Base-by-base conservation (phyloP, 805 yeast species). In the Teunomyces atbi region DNA sequence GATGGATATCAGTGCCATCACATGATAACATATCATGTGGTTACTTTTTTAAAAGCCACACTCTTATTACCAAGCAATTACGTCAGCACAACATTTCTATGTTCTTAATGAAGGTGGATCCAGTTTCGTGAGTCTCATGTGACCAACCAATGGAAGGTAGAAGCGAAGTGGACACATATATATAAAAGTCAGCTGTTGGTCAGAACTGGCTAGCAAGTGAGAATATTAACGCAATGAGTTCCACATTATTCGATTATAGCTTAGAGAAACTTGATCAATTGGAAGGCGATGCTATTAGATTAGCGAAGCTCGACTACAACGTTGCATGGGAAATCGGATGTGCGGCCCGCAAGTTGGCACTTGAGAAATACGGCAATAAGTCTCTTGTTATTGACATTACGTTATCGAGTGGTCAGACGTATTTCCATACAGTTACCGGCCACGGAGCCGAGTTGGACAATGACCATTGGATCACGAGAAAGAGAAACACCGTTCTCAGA, bases 391-490 rank as follows among this genome's bases (percentile, higher is more conserved):
- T 81, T 46, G 81, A 80, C 47, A 69, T 81, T 49, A 59, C 79
- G 11, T 60, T 75, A 5, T 51, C 72, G 4, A 61, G 66, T 19
- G 81, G 81, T 3, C 79, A 74, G 35, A 66, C 67, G 12, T 55
- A 79, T 28, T 80, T 77, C 66, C 79, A 78, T 48, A 52, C 74
- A 5, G 65, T 61, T 19, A 63, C 71, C 13, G 62, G 57, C 8
- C 19, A 21, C 16, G 77, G 74, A 1, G 60, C 76, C 10, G 53
- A 65, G 8, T 60, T 65, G n/a, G 84, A 79, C 51, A 80, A 81
- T 48, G 84, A 79, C 48, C 53, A 58, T 27, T 81, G 84, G 83
- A 72, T 80, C 26, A 57, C 58, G 21, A 66, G 82, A 54, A 81
- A 81, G 61, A 65, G 65, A 55, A 74, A 65, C 44, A 68, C 81